Evolutionary conservation across 495 filamentous ascomycete genomes (phyloP), one percentile per base, ranked within the genome.

Genomic region (Xylaria cubensis): DNA sequence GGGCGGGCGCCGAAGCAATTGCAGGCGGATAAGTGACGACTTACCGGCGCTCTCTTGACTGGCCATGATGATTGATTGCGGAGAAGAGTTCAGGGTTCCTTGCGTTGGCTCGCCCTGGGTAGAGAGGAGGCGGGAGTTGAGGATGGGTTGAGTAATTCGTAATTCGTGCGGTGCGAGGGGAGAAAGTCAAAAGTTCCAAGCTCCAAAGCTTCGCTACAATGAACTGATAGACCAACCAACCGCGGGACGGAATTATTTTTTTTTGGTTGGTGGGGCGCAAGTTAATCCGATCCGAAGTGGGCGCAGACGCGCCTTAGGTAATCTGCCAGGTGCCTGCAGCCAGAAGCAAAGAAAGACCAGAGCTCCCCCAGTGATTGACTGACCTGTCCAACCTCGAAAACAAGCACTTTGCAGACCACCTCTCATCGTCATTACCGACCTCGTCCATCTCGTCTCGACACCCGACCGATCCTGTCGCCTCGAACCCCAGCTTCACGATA

Each of bases 51-150:
- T 83, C 67, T 88, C 84, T 73, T 88, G 84, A 78, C 80, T 79
- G 75, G 86, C 81, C 86, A 88, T 88, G 26, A 46, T 82, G 72
- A 74, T 12, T 72, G 19, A 42, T 75, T 71, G 36, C 50, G 50
- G 12, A 59, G 24, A 51, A 70, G 42, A 70, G 21, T 1, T 46
- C 82, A 88, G 86, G 86, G 88, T 88, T 89, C 88, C 87, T 87
- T 88, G 88, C 88, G 83, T 84, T 88, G 76, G 86, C 85, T 88
- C 86, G 86, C 86, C 86, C 86, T 87, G 80, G 64, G 42, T 65
- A 68, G 51, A 71, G 70, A 69, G 53, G 72, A 64, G 44, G 63
- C 74, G 56, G 63, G 39, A 58, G 42, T 42, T 46, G 62, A 61
- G 64, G 72, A 64, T 67, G 3, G 72, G 71, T 48, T 15, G 41